Percentiles rank a stretch among this genome's conserved stretches.
Evolutionary conservation across 495 filamentous ascomycete genomes (phyloP).

Genomic region (Xylaria nigripes): DNA sequence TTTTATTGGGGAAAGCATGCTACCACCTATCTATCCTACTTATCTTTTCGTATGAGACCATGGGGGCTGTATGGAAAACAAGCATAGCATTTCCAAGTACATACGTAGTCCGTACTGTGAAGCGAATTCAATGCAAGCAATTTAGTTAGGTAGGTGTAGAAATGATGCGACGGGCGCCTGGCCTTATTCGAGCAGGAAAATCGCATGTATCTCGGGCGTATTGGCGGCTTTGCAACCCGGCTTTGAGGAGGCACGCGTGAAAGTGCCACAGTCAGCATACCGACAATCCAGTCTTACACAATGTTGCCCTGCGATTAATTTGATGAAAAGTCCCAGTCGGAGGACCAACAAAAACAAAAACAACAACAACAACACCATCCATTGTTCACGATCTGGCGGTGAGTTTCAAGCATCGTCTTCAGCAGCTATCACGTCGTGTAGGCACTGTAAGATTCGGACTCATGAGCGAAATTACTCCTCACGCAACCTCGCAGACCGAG

Average conservation of each 20-base stretch:
- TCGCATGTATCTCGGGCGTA: no score
- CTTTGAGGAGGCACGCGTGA: neutral
- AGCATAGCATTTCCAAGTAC: no score
- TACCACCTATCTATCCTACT: neutral
- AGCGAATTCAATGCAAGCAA: neutral
- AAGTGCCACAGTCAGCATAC: no score
- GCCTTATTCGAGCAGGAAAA: neutral
- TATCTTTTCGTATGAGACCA: neutral
- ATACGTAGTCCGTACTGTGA: no score
- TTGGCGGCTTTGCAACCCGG: no score
- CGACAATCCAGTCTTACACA: no score
- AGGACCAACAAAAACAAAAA: neutral
- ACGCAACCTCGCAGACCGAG: neutral
- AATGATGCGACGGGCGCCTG: neutral
- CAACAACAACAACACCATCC: neutral
- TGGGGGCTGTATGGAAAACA: neutral
- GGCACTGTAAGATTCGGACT: neutral
- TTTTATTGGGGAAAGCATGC: neutral
- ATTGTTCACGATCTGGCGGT: neutral
- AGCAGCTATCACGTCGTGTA: no score
- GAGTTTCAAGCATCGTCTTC: conserved; percentile 1
- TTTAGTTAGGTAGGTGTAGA: neutral
- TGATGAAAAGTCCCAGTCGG: no score
- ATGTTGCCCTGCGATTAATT: no score
- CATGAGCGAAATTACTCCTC: neutral